phyloP scores from a whole-genome alignment of 768 basidiomycete species.

The Kwoniella heveanensis region DNA sequence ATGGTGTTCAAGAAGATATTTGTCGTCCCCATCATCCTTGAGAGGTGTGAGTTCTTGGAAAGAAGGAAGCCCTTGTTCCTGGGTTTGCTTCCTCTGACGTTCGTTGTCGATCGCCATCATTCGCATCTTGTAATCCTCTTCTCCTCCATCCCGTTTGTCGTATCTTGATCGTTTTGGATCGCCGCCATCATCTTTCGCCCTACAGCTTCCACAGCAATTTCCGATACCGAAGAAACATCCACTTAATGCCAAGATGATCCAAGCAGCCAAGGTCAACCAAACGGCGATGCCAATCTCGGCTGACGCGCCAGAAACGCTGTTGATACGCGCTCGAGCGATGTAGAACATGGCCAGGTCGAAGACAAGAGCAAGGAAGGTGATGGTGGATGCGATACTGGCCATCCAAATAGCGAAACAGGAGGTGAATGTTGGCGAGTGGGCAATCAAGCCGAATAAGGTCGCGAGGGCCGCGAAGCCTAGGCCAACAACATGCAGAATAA shows the following conservation, averaged over 20 bases:
- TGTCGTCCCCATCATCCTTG: slow-evolving; percentile 40
- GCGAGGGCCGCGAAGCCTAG: slow-evolving; percentile 71
- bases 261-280: slow-evolving; percentile 54
- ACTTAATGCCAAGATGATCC: slow-evolving; percentile 62
- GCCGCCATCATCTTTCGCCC: slow-evolving; percentile 29
- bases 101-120: slow-evolving; percentile 40
- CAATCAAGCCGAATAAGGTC: slow-evolving; percentile 79
- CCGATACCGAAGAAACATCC: slow-evolving; percentile 86
- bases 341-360: slow-evolving; percentile 92
- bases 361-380: slow-evolving; percentile 83
- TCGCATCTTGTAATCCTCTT: slow-evolving; percentile 52
- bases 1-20: slow-evolving; percentile 43
- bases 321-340: slow-evolving; percentile 81
- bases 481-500: slow-evolving; percentile 88
- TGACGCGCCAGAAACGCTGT: slow-evolving; percentile 68
- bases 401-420: slow-evolving; percentile 55
- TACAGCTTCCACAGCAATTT: slow-evolving; percentile 70
- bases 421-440: slow-evolving; percentile 79
- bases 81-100: slow-evolving; percentile 41
- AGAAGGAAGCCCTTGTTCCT: slow-evolving; percentile 46
- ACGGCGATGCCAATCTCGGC: slow-evolving; percentile 71
- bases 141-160: slow-evolving; percentile 11
- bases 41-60: slow-evolving; percentile 42
- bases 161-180: slow-evolving; percentile 28
- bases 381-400: slow-evolving; percentile 68